phyloP scores from a whole-genome alignment of 805 yeast genomes.

The Pichia ethanolica region DNA sequence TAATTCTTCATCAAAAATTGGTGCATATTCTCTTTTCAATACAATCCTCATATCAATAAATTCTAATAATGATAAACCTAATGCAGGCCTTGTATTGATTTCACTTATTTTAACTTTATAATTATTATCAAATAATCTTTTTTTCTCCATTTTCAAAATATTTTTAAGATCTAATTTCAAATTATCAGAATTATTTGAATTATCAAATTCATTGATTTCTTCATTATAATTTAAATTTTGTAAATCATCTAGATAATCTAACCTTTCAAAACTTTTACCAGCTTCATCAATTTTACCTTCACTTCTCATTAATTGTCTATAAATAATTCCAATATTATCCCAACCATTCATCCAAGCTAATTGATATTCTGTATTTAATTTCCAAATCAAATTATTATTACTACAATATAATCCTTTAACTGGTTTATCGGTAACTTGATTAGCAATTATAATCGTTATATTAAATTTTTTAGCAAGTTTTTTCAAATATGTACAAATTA shows the following conservation, averaged over 20 bases:
- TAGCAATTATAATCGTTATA: conserved; percentile 62
- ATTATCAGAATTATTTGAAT: conserved; percentile 15
- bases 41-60: conserved; percentile 43
- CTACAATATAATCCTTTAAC: conserved; percentile 22
- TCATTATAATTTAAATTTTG: background rate
- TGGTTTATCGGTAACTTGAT: conserved; percentile 71
- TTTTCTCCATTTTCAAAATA: conserved; percentile 21
- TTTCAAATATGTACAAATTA: conserved; percentile 41
- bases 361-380: conserved; percentile 52
- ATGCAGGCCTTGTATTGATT: conserved; percentile 38
- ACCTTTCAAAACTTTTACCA: conserved; percentile 12
- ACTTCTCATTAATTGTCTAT: conserved; percentile 21
- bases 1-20: conserved; percentile 29
- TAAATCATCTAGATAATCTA: conserved; percentile 13
- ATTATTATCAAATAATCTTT: conserved; percentile 23
- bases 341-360: conserved; percentile 71
- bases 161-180: conserved; percentile 17
- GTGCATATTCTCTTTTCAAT: conserved; percentile 36
- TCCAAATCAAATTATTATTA: conserved; percentile 26
- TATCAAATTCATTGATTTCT: conserved; percentile 1
- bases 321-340: conserved; percentile 36
- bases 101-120: conserved; percentile 27
- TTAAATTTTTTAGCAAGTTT: conserved; percentile 38
- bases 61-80: conserved; percentile 51
- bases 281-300: conserved; percentile 13